Conservation (phyloP, 495 filamentous ascomycete species). For the Hypomontagnella monticulosa region DNA sequence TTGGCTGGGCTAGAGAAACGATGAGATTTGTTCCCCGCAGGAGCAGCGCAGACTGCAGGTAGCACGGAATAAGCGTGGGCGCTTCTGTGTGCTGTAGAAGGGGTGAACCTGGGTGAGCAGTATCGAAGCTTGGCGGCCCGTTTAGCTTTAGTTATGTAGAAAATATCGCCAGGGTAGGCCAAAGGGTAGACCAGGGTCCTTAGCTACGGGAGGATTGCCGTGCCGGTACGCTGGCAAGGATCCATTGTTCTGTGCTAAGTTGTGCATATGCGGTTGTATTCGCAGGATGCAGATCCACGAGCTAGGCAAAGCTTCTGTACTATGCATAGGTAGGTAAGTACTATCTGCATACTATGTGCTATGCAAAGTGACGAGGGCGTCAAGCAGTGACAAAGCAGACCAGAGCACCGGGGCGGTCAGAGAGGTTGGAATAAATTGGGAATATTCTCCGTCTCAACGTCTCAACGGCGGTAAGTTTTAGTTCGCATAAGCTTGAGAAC, state of each 20-base stretch:
- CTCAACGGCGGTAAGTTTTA: no score
- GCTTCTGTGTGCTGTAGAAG: constrained; percentile 24
- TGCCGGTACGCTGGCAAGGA: constrained; percentile 38
- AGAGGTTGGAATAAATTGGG: no score
- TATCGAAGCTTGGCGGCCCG: constrained; percentile 20
- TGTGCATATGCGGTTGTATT: constrained; percentile 34
- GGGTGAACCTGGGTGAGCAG: constrained; percentile 7
- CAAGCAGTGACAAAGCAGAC: constrained; percentile 8
- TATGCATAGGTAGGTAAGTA: background rate
- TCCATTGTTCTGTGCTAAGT: constrained; percentile 41
- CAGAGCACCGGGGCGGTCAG: no score
- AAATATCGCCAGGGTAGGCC: constrained; percentile 1
- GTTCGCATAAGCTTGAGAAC: no score
- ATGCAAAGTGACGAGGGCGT: background rate
- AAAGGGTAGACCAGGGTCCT: background rate
- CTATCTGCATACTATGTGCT: background rate
- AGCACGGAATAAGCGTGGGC: constrained; percentile 43
- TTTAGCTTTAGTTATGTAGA: background rate
- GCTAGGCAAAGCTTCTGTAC: constrained; percentile 1
- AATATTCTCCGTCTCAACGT: no score
- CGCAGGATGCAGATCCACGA: constrained; percentile 36
- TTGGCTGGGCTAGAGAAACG: constrained; percentile 49
- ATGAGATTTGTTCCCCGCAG: constrained; percentile 39
- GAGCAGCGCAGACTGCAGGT: constrained; percentile 35
- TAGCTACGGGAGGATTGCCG: constrained; percentile 39